Base-by-base conservation (phyloP, 202 grass and related monocot species). In the Cymbopogon flexuosus region DNA sequence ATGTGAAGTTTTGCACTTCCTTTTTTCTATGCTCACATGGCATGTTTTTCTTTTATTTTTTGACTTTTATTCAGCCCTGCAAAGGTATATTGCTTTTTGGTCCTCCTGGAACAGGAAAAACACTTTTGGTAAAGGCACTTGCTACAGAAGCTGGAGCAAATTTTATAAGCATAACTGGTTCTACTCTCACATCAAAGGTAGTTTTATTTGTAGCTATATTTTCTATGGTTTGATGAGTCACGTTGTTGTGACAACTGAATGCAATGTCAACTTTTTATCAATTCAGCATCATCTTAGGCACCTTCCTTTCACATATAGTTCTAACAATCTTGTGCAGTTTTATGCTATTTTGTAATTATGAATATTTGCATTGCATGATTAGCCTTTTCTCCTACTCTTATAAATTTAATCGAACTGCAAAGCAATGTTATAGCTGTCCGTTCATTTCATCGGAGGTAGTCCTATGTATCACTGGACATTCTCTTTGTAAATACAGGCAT, bases 1-100 rank as follows among this genome's bases (percentile, higher is more conserved):
- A 2, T 64, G 31, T 86, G 19, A 74, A 29, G 16, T 80, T 65
- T 35, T 84, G 65, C n/a, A 65, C 41, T 43, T 18, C 49, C 4
- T 21, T 79, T 75, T 60, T 76, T 60, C n/a, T n/a, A n/a, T n/a
- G n/a, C n/a, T n/a, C n/a, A n/a, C n/a, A n/a, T n/a, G n/a, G n/a
- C n/a, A n/a, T n/a, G n/a, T n/a, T n/a, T n/a, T n/a, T n/a, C n/a
- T n/a, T n/a, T n/a, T n/a, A n/a, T 18, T 46, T 72, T 16, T 59
- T 61, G 5, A 67, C 30, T 72, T 85, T 81, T 81, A 60, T 64
- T 81, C 86, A 97, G 95, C 95, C 92, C 62, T 97, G 95, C 90
- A 97, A 94, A 91, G 94, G 94, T 66, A 86, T 97, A 74, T 89
- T 97, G 82, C 91, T 97, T 66, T 97, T 97, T 87, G 94, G 94